Base-by-base conservation (phyloP, 495 filamentous ascomycete species). In the Tuber umbilicatum region DNA sequence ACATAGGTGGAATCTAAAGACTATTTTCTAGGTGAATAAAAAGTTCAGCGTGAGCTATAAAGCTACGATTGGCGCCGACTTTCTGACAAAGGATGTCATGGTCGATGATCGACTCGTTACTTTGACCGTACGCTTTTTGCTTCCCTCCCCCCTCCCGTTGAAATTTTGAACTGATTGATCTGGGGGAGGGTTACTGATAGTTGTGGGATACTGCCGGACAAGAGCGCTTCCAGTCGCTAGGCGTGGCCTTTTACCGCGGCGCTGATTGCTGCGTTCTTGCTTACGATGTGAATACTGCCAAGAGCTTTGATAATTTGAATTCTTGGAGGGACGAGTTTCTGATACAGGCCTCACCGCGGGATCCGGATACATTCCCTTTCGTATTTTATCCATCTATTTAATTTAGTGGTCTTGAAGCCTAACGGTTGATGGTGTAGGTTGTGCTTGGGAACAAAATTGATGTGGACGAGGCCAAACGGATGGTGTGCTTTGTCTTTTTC, bases 1-100 rank as follows among this genome's bases (percentile, higher is more conserved):
- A 76, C 37, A 67, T 41, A 5, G 45, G 75, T 69, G 45, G 39
- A 72, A 64, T 70, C 45, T 37, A 73, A 45, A 68, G 39, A 17
- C 60, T 67, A 71, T 43, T 47, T 17, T 39, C 39, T 76, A 98
- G 94, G 94, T 99, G 90, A 98, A 99, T 87, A 97, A 97, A 86
- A 97, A 97, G 83, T 99, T 99, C 88, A 96, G 93, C 84, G 93
- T 92, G 74, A 97, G 93, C 86, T 99, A 99, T 88, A 99, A 99
- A 85, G 95, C 95, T 41, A 99, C 95, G 23, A 99, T 99, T 83
- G 95, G 95, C 78, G 95, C 95, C 74, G 95, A 99, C 83, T 99
- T 99, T 86, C 88, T 99, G 73, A 99, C 94, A 27, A 97, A 97
- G 81, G 95, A 99, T 84, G 94, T 98, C 9, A 84, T 97, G 73